Evolutionary conservation across 2,329 filamentous ascomycete genomes (phyloP), one percentile per base, ranked within the genome.

Genomic region (Fusarium sp.): DNA sequence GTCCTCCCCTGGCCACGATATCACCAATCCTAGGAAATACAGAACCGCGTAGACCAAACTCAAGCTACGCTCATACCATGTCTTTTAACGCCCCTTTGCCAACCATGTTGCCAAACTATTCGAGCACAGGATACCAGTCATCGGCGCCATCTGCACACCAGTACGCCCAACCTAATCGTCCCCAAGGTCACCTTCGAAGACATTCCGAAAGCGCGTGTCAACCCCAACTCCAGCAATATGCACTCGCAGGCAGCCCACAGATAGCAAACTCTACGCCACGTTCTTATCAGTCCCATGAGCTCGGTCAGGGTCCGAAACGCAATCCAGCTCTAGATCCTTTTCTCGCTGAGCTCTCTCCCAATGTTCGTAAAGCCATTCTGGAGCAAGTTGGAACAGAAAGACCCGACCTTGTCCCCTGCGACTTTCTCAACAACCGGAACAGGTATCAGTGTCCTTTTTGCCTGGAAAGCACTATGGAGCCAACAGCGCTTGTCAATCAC

Each of bases 361-460:
- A 35, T 4, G 24, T 72, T 13, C 68, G 45, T 20, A 5, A 36
- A 31, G 16, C 44, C 18, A n/a, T 67, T 18, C 38, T 57, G 16
- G 38, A 44, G 15, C 38, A 45, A 11, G 38, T 60, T 35, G 26
- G 38, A 35, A 38, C 35, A 41, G 36, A 55, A 14, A 26, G 28
- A 33, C 18, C 11, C 14, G 54, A 57, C n/a, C 5, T 57, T 31
- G 24, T 33, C n/a, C 53, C 69, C 5, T n/a, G 39, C 12, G 50
- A 60, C 9, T 72, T 60, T 30, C 39, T 72, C 26, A 69, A 70
- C 13, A 30, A 39, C 3, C 11, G 42, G 9, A 53, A 53, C 18
- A 39, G n/a, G 26, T 60, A 72, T 7, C 18, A 56, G 26, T 72
- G 69, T 22, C 64, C 65, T 3, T 70, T 70, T 30, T 72, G 69